Percentiles rank a stretch among this genome's conserved stretches.
phyloP scores from a whole-genome alignment of 106 monocot genomes.

The Posidonia australis region DNA sequence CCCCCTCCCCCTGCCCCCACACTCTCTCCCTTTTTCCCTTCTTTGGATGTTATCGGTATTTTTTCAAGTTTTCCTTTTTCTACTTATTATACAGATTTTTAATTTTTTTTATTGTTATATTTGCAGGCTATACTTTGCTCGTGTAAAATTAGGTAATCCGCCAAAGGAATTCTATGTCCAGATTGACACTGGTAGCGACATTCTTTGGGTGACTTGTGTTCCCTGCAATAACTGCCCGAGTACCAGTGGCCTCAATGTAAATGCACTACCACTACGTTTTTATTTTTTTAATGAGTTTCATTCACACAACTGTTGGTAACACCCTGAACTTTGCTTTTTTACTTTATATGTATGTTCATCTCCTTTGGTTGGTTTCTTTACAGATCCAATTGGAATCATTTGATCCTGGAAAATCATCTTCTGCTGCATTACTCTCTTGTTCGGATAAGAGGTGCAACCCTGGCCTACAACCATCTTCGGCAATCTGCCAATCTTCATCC shows the following conservation, averaged over 20 bases:
- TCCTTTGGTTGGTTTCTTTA: conserved; percentile 5
- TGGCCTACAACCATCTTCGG: conserved; percentile 40
- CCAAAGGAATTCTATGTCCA: conserved; percentile 89
- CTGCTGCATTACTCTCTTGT: conserved; percentile 52
- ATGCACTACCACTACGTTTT: neutral
- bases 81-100: neutral
- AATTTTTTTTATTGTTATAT: neutral
- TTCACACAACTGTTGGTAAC: neutral
- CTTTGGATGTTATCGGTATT: neutral
- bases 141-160: conserved; percentile 82
- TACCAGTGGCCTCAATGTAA: conserved; percentile 75
- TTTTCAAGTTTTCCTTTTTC: neutral
- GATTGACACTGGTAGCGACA: conserved; percentile 94
- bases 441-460: conserved; percentile 51
- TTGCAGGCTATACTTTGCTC: conserved; percentile 62
- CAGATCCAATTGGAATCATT: conserved; percentile 77
- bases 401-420: conserved; percentile 52
- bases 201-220: conserved; percentile 87
- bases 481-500: conserved; percentile 36
- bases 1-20: neutral
- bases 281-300: neutral
- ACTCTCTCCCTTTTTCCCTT: neutral
- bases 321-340: neutral
- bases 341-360: neutral
- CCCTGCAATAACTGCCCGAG: conserved; percentile 71